Percentiles rank a stretch among this genome's conserved stretches.
These are phyloP conservation scores for Penicillium simplicissimum DNA, from an alignment of 495 filamentous ascomycete species.

Conservation along the genomic window DNA sequence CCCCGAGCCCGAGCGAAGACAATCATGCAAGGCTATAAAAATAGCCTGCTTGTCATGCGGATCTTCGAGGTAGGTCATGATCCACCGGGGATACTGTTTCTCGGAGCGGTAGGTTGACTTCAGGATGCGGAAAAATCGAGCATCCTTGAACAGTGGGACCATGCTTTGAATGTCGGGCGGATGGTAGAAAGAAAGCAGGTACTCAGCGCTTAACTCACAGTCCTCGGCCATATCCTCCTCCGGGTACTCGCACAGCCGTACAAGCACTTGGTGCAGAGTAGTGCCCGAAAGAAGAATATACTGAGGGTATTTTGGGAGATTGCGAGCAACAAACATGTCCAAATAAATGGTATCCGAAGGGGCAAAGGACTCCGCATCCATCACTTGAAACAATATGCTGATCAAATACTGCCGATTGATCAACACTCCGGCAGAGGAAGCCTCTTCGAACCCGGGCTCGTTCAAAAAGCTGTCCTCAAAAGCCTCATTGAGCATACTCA, in stretches of 20 bases:
- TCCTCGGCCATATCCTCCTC: constrained; percentile 82
- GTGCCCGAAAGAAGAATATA: constrained; percentile 89
- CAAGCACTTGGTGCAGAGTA: constrained; percentile 75
- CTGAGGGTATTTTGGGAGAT: constrained; percentile 93
- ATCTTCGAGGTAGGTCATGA: constrained; percentile 86
- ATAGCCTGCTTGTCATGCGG: constrained; percentile 67
- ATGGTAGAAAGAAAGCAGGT: constrained; percentile 89
- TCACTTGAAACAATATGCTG: constrained; percentile 84
- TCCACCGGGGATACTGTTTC: constrained; percentile 73
- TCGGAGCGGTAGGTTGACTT: constrained; percentile 85
- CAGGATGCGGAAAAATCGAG: constrained; percentile 88
- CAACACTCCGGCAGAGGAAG: constrained; percentile 52
- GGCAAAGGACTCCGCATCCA: constrained; percentile 71
- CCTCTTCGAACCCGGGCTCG: constrained; percentile 49
- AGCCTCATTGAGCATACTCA: constrained; percentile 95
- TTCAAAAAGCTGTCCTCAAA: constrained; percentile 96
- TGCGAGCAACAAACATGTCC: constrained; percentile 97
- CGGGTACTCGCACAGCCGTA: constrained; percentile 82
- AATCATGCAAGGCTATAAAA: constrained; percentile 81
- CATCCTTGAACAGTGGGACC: constrained; percentile 74
- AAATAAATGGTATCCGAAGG: constrained; percentile 87
- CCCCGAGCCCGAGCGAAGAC: constrained; percentile 68
- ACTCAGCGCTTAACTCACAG: constrained; percentile 93
- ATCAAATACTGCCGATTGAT: constrained; percentile 90
- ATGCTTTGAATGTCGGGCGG: constrained; percentile 76